Evolutionary conservation across 164 flowering plant genomes (phyloP), one percentile per base, ranked within the genome.

Genomic region (Taxillus chinensis): DNA sequence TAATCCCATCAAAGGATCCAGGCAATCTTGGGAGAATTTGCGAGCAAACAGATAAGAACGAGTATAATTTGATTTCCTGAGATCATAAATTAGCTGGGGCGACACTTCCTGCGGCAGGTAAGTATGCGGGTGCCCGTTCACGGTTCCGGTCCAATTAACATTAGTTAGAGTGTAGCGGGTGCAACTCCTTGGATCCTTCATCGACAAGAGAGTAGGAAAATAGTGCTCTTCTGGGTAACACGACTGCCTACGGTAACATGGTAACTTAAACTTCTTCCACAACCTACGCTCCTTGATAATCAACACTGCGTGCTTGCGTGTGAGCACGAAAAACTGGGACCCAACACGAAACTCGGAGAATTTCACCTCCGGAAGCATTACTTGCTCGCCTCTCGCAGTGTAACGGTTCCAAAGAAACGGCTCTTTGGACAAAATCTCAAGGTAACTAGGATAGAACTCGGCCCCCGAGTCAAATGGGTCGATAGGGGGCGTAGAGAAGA

Each of bases 211-310:
- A 8, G 56, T 53, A 0, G 56, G 56, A 53, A 53, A 53, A 14
- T 53, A 53, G 37, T 53, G 56, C 56, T 53, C 56, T 14, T 53
- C 56, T 14, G 56, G 56, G 37, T 14, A 53, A 13, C 56, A 53
- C 56, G 37, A 7, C 7, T 53, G 7, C 56, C 7, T 14, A 6
- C 14, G 8, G 7, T 7, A 13, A 53, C 56, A 53, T 6, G 56
- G 56, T 5, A 53, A 14, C 37, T 14, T 7, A 14, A 53, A 53
- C 14, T 53, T 53, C 56, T 14, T 53, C 56, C 56, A 53, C 56
- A 53, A 14, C 56, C 37, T 7, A 8, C 56, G 15, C 7, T 53
- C 56, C 14, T 14, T 13, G 15, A 53, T 53, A 7, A 53, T 14
- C 56, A 13, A 7, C 56, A 53, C 7, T 6, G 56, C 56, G 37